Percentiles rank a stretch among this genome's conserved stretches.
phyloP scores from a whole-genome alignment of 768 basidiomycete species.

The Boletus vinaceobasis region DNA sequence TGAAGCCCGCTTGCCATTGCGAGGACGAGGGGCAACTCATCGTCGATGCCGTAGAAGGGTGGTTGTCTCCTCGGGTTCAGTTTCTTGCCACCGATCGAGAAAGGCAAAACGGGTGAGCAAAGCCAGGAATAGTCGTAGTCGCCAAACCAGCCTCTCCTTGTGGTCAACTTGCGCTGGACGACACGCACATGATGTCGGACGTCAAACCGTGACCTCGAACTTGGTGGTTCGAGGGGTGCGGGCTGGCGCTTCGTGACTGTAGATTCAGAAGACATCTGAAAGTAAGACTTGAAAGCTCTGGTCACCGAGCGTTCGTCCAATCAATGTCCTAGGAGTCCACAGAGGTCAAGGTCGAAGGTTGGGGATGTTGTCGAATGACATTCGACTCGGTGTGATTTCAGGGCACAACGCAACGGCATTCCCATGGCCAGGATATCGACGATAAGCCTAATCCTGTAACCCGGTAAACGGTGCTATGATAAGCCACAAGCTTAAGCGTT shows the following conservation, averaged over 20 bases:
- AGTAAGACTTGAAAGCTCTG: background rate
- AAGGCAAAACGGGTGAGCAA: slow-evolving; percentile 68
- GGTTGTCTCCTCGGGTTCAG: slow-evolving; percentile 37
- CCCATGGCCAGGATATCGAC: background rate
- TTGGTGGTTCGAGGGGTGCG: slow-evolving; percentile 7
- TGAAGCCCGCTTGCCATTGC: slow-evolving; percentile 72
- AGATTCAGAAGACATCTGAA: slow-evolving; percentile 14
- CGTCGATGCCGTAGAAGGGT: slow-evolving; percentile 74
- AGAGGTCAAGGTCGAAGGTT: background rate
- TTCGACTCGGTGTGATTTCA: background rate
- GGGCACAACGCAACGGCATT: background rate
- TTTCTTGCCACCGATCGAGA: slow-evolving; percentile 35
- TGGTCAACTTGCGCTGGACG: slow-evolving; percentile 39
- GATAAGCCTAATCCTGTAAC: background rate
- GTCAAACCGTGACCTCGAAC: slow-evolving; percentile 1
- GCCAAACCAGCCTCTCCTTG: slow-evolving; percentile 73
- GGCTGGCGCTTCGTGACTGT: slow-evolving; percentile 20
- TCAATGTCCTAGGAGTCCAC: background rate
- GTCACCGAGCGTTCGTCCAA: background rate
- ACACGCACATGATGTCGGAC: slow-evolving; percentile 5
- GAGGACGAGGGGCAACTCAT: slow-evolving; percentile 67
- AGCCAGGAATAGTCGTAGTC: slow-evolving; percentile 79
- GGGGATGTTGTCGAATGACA: background rate
- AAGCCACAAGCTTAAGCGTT: background rate
- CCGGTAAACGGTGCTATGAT: background rate